Percentiles rank a stretch among this genome's conserved stretches.
Evolutionary conservation across 495 filamentous ascomycete genomes (phyloP).

Genomic region (Penicillium daleae): DNA sequence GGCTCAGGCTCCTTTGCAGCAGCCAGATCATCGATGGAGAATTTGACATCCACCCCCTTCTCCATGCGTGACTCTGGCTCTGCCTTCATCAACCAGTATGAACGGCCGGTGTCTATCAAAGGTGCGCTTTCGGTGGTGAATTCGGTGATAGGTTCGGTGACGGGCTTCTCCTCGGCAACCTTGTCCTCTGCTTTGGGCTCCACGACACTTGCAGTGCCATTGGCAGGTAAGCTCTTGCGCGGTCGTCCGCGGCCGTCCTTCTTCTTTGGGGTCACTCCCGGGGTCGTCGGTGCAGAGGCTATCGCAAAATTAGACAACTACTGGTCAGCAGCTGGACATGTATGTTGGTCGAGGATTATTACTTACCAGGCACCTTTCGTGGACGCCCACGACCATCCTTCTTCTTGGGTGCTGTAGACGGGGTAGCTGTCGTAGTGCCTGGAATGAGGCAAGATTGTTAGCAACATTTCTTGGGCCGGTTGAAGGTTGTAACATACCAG

Average conservation of each 20-base stretch:
- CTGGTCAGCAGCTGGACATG: conserved; percentile 10
- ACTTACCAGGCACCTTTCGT: conserved; percentile 10
- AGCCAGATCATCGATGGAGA: conserved; percentile 90
- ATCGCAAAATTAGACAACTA: neutral
- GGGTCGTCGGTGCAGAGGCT: neutral
- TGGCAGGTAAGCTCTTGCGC: conserved; percentile 31
- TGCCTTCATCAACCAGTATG: conserved; percentile 94
- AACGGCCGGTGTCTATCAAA: conserved; percentile 29
- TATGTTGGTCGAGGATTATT: neutral
- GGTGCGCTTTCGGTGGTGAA: conserved; percentile 13
- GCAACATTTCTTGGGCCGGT: too few relatives aligned
- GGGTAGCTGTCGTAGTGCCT: neutral
- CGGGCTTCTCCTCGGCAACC: neutral
- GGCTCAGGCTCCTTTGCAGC: conserved; percentile 72
- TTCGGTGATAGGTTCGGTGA: conserved; percentile 22
- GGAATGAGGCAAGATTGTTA: neutral
- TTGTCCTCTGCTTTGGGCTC: conserved; percentile 2
- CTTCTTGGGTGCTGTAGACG: conserved; percentile 17
- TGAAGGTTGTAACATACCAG: neutral
- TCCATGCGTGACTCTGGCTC: conserved; percentile 87
- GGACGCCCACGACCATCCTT: conserved; percentile 27
- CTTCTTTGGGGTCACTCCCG: conserved; percentile 16
- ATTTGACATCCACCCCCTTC: conserved; percentile 84
- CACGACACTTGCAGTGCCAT: conserved; percentile 10
- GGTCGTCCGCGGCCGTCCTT: conserved; percentile 29